Evolutionary conservation across 176 grass and related monocot genomes (phyloP).

Genomic region (Musa acuminata): DNA sequence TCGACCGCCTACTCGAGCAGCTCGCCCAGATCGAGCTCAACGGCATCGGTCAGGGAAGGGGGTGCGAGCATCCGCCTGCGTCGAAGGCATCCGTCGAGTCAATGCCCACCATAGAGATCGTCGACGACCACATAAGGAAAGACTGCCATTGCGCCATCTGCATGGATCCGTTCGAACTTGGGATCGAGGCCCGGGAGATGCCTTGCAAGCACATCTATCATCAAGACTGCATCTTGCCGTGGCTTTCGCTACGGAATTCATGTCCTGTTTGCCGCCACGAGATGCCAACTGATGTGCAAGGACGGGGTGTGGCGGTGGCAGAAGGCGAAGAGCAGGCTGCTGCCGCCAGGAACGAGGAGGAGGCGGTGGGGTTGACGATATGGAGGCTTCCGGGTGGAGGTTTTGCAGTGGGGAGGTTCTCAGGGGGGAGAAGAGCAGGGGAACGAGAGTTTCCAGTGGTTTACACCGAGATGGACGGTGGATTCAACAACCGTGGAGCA

Average conservation of each 20-base stretch:
- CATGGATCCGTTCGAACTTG: constrained; percentile 48
- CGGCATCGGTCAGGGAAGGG: constrained; percentile 22
- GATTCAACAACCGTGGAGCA: constrained; percentile 34
- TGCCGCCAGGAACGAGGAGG: constrained; percentile 31
- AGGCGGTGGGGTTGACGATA: constrained; percentile 49
- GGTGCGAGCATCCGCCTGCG: constrained; percentile 43
- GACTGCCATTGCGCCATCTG: constrained; percentile 63
- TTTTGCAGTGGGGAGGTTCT: constrained; percentile 59
- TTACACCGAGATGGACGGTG: constrained; percentile 61
- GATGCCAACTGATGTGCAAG: constrained; percentile 32
- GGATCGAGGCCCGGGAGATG: constrained; percentile 49
- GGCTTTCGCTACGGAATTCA: constrained; percentile 56
- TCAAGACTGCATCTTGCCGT: constrained; percentile 66
- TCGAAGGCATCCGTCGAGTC: constrained; percentile 54
- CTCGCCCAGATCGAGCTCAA: constrained; percentile 49
- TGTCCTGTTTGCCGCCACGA: constrained; percentile 62
- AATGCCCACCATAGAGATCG: constrained; percentile 48
- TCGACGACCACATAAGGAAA: constrained; percentile 20
- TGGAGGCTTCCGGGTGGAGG: constrained; percentile 66
- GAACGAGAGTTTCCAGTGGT: constrained; percentile 50
- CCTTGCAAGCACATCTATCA: constrained; percentile 64
- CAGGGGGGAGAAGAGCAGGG: constrained; percentile 30
- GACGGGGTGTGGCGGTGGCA: background rate
- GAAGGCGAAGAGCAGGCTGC: constrained; percentile 8
- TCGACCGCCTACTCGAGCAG: constrained; percentile 55